Base-by-base conservation (phyloP, 306 rosid species). In the Sicyos baderoa region DNA sequence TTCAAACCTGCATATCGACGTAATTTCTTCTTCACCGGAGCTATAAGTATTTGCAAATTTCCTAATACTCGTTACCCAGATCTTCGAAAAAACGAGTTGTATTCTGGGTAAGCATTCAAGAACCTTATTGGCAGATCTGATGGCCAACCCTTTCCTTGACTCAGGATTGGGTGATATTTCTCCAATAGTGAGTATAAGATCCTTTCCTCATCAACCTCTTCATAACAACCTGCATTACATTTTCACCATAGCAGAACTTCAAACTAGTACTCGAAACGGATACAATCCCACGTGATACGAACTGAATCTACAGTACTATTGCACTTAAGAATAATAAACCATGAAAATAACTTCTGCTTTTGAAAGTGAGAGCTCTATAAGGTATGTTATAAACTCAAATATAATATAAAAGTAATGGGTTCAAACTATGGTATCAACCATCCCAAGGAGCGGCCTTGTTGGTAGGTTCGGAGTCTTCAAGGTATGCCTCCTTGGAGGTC, bases 191-290 rank as follows among this genome's bases (percentile, higher is more conserved):
- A 80, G 37, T 45, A 22, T 53, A 91, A 54, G 23, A 79, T 54
- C 23, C 72, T 70, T 66, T 81, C 81, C 68, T 79, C 85, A 79
- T 91, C 88, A 59, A 86, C 57, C 19, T 77, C 91, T 51, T 54
- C 62, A 71, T 86, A 78, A 68, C 73, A 70, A 80, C 97, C 97
- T 91, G 89, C 25, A 61, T 76, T 35, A 56, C 70, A 72, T 37
- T 37, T 37, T 37, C 44, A 37, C 44, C 77, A 76, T 50, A 54
- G 62, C 54, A 78, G 70, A 70, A 58, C 40, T 51, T 22, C 57
- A 22, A 7, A 13, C 37, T 40, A 66, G 74, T 63, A 68, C 69
- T 50, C 45, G 60, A 73, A 68, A 27, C 56, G 56, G 73, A 25
- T 56, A 71, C 76, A 15, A 71, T 62, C 64, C 45, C 55, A 21